Conservation (phyloP, 2,329 filamentous ascomycete species). For the Sporothrix brunneoviolacea region DNA sequence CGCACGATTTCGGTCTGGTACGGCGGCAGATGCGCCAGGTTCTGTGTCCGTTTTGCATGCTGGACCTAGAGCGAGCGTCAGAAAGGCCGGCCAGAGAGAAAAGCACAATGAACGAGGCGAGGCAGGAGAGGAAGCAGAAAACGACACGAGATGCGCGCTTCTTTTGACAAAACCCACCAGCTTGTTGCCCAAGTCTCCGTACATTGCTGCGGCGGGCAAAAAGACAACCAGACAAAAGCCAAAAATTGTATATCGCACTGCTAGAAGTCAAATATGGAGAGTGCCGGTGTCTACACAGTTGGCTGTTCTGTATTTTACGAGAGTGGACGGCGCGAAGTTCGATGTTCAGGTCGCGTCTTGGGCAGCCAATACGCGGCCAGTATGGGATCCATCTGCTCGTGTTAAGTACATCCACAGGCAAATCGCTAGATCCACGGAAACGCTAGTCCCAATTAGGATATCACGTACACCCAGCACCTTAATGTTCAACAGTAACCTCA, state of each 20-base stretch:
- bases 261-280: too few species aligned
- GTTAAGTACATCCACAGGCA: too few species aligned
- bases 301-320: too few species aligned
- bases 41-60: slow-evolving; percentile 91
- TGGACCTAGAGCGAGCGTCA: slow-evolving; percentile 57
- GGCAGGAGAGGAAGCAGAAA: too few species aligned
- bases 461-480: too few species aligned
- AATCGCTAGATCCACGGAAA: too few species aligned
- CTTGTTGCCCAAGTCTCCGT: slow-evolving; percentile 82
- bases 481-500: too few species aligned
- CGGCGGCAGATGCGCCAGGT: slow-evolving; percentile 75
- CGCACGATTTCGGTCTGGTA: slow-evolving; percentile 92
- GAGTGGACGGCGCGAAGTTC: background rate
- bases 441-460: too few species aligned
- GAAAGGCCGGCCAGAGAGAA: background rate
- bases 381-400: too few species aligned
- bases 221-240: background rate
- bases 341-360: slow-evolving; percentile 1
- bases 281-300: too few species aligned
- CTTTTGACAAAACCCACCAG: slow-evolving; percentile 63
- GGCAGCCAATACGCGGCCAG: slow-evolving; percentile 3
- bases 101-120: too few species aligned
- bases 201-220: slow-evolving; percentile 48
- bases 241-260: too few species aligned
- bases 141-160: background rate